phyloP scores from a whole-genome alignment of 257 asterid species.

The Pogostemon cablin region DNA sequence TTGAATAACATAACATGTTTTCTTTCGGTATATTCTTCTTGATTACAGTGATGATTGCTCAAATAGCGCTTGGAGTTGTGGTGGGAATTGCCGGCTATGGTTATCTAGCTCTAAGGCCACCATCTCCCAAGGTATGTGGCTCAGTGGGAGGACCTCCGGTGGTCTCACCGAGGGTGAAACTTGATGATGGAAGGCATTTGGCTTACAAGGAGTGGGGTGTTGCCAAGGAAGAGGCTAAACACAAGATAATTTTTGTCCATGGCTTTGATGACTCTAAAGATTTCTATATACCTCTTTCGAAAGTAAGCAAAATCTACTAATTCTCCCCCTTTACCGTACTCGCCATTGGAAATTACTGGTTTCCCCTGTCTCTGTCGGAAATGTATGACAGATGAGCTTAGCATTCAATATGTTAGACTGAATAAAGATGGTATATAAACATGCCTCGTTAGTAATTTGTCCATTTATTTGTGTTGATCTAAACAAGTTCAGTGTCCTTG shows the following conservation, averaged over 20 bases:
- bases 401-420: not conserved
- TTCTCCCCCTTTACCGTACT: not conserved
- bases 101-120: constrained; percentile 59
- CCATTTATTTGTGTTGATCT: too few species aligned
- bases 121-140: constrained; percentile 71
- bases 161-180: constrained; percentile 67
- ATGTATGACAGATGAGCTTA: not conserved
- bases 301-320: constrained; percentile 44
- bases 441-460: too few species aligned
- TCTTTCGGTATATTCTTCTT: not conserved
- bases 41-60: constrained; percentile 57
- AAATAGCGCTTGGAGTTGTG: constrained; percentile 49
- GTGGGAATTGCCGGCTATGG: constrained; percentile 57
- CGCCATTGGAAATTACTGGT: not conserved
- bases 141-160: constrained; percentile 79
- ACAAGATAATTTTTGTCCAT: constrained; percentile 63
- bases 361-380: not conserved
- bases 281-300: constrained; percentile 52
- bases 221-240: constrained; percentile 60
- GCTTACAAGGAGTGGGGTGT: constrained; percentile 74
- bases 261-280: constrained; percentile 75
- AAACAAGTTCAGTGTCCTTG: too few species aligned
- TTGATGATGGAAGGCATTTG: constrained; percentile 74
- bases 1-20: too few species aligned
- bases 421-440: not conserved